Conservation (phyloP, 768 basidiomycete genomes). For the Kwoniella europaea region DNA sequence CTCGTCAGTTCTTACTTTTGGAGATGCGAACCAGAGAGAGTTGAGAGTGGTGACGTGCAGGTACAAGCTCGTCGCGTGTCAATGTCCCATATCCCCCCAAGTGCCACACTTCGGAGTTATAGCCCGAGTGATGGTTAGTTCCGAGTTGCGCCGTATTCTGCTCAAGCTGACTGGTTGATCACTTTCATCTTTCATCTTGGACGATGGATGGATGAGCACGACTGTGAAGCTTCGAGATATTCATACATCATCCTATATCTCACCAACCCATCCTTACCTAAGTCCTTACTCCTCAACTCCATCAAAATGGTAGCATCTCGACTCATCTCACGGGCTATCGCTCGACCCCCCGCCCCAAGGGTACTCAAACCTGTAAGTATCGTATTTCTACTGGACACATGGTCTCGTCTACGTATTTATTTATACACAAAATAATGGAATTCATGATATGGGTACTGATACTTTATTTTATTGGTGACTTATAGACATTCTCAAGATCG, state of each 20-base stretch:
- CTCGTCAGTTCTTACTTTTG: too few species aligned
- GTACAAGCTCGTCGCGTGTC: constrained; percentile 10
- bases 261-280: constrained; percentile 1
- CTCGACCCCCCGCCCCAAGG: constrained; percentile 33
- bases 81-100: background rate
- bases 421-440: background rate
- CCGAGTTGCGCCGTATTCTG: constrained; percentile 6
- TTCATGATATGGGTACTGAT: too few species aligned
- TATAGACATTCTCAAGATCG: constrained; percentile 49
- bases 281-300: background rate
- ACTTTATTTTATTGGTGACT: background rate
- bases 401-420: background rate
- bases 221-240: too few species aligned
- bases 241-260: constrained; percentile 3
- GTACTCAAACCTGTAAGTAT: constrained; percentile 36
- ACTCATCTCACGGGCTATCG: constrained; percentile 37
- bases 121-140: background rate
- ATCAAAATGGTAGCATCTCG: constrained; percentile 40
- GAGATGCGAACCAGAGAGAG: too few species aligned
- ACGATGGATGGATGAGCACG: background rate
- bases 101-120: constrained; percentile 4
- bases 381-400: background rate
- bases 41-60: constrained; percentile 21
- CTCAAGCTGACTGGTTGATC: constrained; percentile 1
- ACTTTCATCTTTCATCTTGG: background rate